Evolutionary conservation across 345 rosid genomes (phyloP).

Genomic region (Melaleuca alternifolia): DNA sequence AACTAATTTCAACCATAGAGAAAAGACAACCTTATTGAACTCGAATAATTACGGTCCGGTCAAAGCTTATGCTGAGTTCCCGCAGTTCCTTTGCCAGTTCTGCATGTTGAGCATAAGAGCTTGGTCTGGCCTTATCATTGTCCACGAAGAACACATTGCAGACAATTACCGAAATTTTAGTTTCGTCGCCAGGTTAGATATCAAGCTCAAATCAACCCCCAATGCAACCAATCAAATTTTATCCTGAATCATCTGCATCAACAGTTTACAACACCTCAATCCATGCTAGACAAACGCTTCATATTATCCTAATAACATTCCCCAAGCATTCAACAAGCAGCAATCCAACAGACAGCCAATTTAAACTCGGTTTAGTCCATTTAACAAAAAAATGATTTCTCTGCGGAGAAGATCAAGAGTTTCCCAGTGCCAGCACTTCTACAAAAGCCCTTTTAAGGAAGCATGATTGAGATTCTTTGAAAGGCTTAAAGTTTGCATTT

Average conservation of each 20-base stretch:
- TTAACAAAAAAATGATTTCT: not conserved
- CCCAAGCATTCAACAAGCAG: not conserved
- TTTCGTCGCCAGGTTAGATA: no score
- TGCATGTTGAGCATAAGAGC: conserved; percentile 18
- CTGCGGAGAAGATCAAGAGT: not conserved
- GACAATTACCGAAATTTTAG: no score
- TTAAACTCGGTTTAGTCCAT: not conserved
- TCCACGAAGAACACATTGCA: not conserved
- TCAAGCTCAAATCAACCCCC: not conserved
- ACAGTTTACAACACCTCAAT: not conserved
- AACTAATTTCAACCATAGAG: no score
- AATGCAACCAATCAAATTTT: not conserved
- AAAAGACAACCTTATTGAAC: no score
- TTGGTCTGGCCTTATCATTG: not conserved
- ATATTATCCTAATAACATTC: not conserved
- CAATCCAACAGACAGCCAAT: not conserved
- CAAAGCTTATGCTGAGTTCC: not conserved
- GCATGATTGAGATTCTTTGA: not conserved
- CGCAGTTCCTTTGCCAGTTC: not conserved
- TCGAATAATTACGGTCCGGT: no score
- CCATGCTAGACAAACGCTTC: not conserved
- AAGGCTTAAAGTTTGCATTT: not conserved
- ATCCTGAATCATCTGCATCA: not conserved
- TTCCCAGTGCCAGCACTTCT: not conserved
- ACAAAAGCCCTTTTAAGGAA: not conserved